Percentiles rank a stretch among this genome's conserved stretches.
phyloP scores from a whole-genome alignment of 2,329 filamentous ascomycete species.

The Penicillium sclerotigenum region DNA sequence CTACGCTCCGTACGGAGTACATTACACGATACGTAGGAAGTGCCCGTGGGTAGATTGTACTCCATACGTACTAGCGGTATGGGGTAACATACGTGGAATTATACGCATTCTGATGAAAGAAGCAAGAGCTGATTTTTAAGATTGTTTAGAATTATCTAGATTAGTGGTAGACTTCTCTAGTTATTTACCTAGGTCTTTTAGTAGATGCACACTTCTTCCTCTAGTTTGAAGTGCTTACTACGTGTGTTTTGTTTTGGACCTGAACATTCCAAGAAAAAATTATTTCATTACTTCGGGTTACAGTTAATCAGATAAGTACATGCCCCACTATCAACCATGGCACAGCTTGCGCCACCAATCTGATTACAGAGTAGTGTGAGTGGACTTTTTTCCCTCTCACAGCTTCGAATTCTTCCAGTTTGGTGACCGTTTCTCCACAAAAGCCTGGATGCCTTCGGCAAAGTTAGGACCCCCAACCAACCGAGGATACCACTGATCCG shows the following conservation, averaged over 20 bases:
- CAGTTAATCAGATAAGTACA: constrained; percentile 4
- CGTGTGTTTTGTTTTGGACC: neutral
- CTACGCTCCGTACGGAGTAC: neutral
- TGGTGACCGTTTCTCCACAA: constrained; percentile 69
- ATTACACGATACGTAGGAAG: neutral
- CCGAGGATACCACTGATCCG: constrained; percentile 56
- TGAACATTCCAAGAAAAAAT: neutral
- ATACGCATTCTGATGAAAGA: neutral
- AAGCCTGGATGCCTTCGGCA: constrained; percentile 68
- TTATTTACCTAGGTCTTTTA: neutral
- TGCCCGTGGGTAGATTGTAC: neutral
- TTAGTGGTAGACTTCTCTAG: neutral
- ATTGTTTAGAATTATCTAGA: neutral
- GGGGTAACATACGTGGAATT: neutral
- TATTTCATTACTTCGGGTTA: neutral
- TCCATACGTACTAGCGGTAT: neutral
- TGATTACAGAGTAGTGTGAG: neutral
- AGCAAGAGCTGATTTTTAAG: neutral
- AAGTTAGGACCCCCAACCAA: constrained; percentile 67
- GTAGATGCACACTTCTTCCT: neutral
- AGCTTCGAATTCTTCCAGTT: constrained; percentile 51
- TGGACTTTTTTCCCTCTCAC: constrained; percentile 12
- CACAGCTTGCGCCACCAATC: constrained; percentile 1
- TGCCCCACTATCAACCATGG: neutral
- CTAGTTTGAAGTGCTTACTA: neutral